Evolutionary conservation across 1,139 yeast genomes (phyloP).

Genomic region (Debaryomyces subglobosus): DNA sequence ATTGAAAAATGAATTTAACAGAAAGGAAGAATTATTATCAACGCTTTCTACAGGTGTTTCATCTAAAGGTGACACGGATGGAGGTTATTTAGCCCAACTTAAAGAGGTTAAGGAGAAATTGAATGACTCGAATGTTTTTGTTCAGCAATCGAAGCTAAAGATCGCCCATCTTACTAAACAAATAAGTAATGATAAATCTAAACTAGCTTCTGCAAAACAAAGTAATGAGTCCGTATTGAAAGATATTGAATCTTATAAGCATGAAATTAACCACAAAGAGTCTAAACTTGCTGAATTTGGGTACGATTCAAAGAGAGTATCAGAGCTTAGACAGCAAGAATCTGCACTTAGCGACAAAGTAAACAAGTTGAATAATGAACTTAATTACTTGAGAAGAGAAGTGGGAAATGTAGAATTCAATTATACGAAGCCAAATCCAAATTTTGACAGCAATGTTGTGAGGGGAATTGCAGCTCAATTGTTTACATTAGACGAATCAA

Average conservation of each 20-base stretch:
- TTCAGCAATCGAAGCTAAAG: conserved; percentile 65
- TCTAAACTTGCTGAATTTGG: conserved; percentile 56
- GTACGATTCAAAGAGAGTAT: conserved; percentile 54
- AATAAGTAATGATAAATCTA: conserved; percentile 53
- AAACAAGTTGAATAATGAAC: conserved; percentile 46
- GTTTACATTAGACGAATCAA: conserved; percentile 62
- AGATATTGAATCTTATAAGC: conserved; percentile 48
- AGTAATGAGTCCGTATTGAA: conserved; percentile 50
- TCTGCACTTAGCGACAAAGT: conserved; percentile 28
- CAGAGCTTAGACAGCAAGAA: conserved; percentile 51
- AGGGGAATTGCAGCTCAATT: conserved; percentile 91
- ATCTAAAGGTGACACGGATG: conserved; percentile 72
- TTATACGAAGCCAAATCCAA: conserved; percentile 64
- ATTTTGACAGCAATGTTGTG: conserved; percentile 65
- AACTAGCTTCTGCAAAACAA: conserved; percentile 54
- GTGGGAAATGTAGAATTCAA: conserved; percentile 78
- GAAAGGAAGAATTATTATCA: conserved; percentile 78
- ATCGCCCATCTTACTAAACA: conserved; percentile 60
- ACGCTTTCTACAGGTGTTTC: conserved; percentile 91
- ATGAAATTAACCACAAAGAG: conserved; percentile 43
- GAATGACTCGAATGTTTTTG: conserved; percentile 55
- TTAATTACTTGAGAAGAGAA: conserved; percentile 61
- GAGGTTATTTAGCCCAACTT: conserved; percentile 80
- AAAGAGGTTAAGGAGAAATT: conserved; percentile 63
- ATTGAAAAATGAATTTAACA: conserved; percentile 53